A percentile compares a stretch with the other conserved stretches of the same genome.
Evolutionary conservation across 2,329 filamentous ascomycete species (phyloP).

Genomic region (Ploettnerulaceae sp.): DNA sequence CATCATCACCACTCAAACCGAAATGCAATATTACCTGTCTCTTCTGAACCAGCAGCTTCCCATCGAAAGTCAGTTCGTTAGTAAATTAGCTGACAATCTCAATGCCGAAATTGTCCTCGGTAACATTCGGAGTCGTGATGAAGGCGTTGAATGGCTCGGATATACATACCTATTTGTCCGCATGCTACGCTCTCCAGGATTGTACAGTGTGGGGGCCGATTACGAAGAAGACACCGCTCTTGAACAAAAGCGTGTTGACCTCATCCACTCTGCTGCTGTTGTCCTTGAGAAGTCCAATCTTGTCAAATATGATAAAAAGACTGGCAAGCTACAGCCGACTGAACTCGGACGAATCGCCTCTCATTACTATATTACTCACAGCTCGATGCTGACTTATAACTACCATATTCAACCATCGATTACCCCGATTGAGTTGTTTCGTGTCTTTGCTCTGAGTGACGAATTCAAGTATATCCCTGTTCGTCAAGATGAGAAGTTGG

Average conservation of each 20-base stretch:
- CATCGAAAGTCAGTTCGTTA: conserved; percentile 94
- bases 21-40: conserved; percentile 96
- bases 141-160: conserved; percentile 97
- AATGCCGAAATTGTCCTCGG: conserved; percentile 95
- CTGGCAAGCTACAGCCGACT: conserved; percentile 80
- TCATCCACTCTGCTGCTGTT: conserved; percentile 88
- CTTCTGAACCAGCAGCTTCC: conserved; percentile 95
- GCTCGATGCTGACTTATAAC: conserved; percentile 96
- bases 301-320: conserved; percentile 93
- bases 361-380: conserved; percentile 96
- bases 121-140: conserved; percentile 85
- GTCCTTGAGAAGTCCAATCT: conserved; percentile 84
- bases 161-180: conserved; percentile 98
- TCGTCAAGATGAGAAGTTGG: conserved; percentile 93
- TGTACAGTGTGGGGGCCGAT: conserved; percentile 94
- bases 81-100: conserved; percentile 88
- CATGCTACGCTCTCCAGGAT: conserved; percentile 89
- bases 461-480: conserved; percentile 99
- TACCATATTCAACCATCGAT: conserved; percentile 90
- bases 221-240: conserved; percentile 89
- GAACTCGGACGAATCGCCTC: conserved; percentile 94
- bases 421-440: conserved; percentile 91
- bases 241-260: conserved; percentile 95
- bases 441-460: conserved; percentile 90
- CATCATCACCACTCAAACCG: conserved; percentile 91